Base-by-base conservation (phyloP, 257 asterid species). In the Solanum lycopersicoides region DNA sequence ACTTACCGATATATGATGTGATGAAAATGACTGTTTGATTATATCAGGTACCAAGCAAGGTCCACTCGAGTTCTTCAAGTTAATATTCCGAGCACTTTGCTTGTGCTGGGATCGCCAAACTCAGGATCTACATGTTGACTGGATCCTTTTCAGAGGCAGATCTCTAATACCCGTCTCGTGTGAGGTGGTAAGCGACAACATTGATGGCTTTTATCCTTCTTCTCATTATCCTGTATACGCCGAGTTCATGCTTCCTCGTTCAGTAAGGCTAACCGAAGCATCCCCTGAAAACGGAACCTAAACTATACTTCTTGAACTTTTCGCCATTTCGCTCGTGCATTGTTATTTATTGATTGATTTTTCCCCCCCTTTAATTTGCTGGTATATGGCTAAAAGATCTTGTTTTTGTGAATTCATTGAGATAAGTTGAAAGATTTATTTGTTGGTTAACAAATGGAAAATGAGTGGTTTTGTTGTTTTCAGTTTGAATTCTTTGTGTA, bases 81-180 rank as follows among this genome's bases (percentile, higher is more conserved):
- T 97, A 91, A 87, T 97, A 18, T 93, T 97, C 88, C 63, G 99
- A 90, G 99, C 98, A 18, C 98, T 97, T 44, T 97, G 99, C 90
- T 98, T 97, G 83, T 97, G 99, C 88, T 97, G 99, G 99, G 99
- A 97, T 89, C 98, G 99, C 28, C 99, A 97, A 89, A 97, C 98
- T 30, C 99, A 97, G 90, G 99, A 97, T 91, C 92, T 97, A 65
- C 99, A 97, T 44, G 86, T 96, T 0, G 99, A 97, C 92, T 97
- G 99, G 99, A 94, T 97, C 87, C 98, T 97, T 59, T 97, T 94
- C 91, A 87, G 99, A 86, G 99, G 99, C 63, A 90, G 99, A 86
- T 93, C 99, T 13, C 86, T 97, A 83, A 83, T 92, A 86, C 99
- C 99, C 1, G 94, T 96, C 72, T 96, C 95, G 1, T 97, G 98